Conservation (phyloP, 2,329 filamentous ascomycete species). For the Leptographium wingfieldii region DNA sequence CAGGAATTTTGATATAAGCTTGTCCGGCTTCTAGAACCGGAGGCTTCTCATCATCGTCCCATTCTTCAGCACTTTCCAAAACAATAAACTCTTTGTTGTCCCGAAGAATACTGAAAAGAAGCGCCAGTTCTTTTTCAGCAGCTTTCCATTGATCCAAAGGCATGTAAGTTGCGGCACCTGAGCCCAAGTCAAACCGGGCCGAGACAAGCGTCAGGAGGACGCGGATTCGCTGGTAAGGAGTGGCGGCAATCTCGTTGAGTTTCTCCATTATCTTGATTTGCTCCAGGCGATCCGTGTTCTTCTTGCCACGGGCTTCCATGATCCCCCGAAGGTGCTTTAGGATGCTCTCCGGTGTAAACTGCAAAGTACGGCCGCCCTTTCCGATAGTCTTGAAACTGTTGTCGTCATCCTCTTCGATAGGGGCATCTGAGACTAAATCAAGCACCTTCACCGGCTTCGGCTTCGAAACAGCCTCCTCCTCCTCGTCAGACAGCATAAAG, state of each 20-base stretch:
- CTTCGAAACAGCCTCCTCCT: slow-evolving; percentile 49
- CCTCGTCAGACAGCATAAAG: slow-evolving; percentile 77
- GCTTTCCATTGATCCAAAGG: slow-evolving; percentile 93
- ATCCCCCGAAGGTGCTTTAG: slow-evolving; percentile 92
- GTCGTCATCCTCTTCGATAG: slow-evolving; percentile 55
- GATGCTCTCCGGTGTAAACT: slow-evolving; percentile 94
- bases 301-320: slow-evolving; percentile 92
- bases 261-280: slow-evolving; percentile 98
- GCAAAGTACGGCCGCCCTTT: slow-evolving; percentile 74
- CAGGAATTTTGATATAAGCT: slow-evolving; percentile 79
- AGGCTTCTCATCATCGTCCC: slow-evolving; percentile 96
- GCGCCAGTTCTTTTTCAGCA: slow-evolving; percentile 74
- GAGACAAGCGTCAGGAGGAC: slow-evolving; percentile 86
- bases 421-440: slow-evolving; percentile 33
- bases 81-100: slow-evolving; percentile 70
- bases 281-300: slow-evolving; percentile 91
- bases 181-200: slow-evolving; percentile 84
- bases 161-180: slow-evolving; percentile 70
- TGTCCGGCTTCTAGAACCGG: slow-evolving; percentile 62
- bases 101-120: slow-evolving; percentile 68
- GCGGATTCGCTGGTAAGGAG: slow-evolving; percentile 87
- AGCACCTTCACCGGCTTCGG: slow-evolving; percentile 37
- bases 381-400: slow-evolving; percentile 86
- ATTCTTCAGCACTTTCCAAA: slow-evolving; percentile 86
- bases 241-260: slow-evolving; percentile 75